phyloP scores from a whole-genome alignment of 169 alveolate genomes.

The Neospora caninum region DNA sequence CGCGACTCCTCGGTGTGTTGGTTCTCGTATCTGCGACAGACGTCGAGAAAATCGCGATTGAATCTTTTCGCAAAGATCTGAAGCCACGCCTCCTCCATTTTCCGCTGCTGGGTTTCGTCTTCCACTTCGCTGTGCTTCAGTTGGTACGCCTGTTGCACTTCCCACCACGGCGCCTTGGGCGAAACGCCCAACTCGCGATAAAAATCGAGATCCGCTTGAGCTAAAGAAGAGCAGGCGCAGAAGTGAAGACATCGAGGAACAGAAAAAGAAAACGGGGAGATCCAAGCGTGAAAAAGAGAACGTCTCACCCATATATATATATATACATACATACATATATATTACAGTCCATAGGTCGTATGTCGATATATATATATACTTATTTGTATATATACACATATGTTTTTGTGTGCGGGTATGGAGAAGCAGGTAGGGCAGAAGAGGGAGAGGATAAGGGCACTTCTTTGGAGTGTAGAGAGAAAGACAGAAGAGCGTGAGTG shows the following conservation, averaged over 20 bases:
- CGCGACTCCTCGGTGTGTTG: not conserved
- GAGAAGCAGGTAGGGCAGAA: too few species aligned
- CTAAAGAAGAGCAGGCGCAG: not conserved
- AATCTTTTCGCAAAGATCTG: not conserved
- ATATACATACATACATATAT: not conserved
- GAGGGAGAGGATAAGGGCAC: too few species aligned
- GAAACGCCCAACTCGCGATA: conserved; percentile 4
- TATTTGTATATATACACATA: not conserved
- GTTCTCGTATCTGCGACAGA: not conserved
- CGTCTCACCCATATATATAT: too few species aligned
- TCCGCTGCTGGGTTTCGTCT: not conserved
- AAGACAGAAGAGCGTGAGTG: too few species aligned
- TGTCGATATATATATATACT: too few species aligned
- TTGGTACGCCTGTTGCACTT: not conserved
- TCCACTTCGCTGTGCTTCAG: not conserved
- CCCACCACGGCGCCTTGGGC: conserved; percentile 13
- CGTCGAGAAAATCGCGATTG: not conserved
- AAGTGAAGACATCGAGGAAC: not conserved
- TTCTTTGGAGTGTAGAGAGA: too few species aligned
- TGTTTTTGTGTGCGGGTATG: too few species aligned
- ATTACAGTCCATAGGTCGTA: too few species aligned
- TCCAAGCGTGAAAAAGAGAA: too few species aligned
- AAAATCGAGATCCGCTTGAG: not conserved
- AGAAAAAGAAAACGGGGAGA: not conserved
- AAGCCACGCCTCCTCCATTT: not conserved